Percentiles rank a stretch among this genome's conserved stretches.
Evolutionary conservation across 345 rosid species (phyloP).

Genomic region (Citrus inodora): DNA sequence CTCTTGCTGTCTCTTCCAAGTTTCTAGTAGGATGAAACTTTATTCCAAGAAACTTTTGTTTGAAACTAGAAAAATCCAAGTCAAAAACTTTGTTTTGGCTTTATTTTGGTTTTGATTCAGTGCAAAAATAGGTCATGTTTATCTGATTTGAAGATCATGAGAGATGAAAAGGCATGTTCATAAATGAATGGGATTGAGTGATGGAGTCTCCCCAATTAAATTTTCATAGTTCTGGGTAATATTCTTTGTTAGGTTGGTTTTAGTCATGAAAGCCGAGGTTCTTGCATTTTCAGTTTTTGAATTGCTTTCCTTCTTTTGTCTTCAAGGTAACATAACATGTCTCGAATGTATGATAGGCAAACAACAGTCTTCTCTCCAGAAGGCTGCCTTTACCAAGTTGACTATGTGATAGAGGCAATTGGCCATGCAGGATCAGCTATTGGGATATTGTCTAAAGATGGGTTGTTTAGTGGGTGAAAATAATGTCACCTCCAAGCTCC

Average conservation of each 20-base stretch:
- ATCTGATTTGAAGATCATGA: background rate
- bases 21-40: background rate
- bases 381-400: constrained; percentile 96
- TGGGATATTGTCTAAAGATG: constrained; percentile 84
- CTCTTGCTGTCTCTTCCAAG: background rate
- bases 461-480: constrained; percentile 95
- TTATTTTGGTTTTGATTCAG: background rate
- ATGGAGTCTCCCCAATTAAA: background rate
- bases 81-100: background rate
- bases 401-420: constrained; percentile 95
- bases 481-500: constrained; percentile 93
- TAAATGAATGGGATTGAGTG: background rate
- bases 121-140: background rate
- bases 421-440: constrained; percentile 94
- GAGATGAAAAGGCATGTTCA: background rate
- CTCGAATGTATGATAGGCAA: constrained; percentile 95
- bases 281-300: background rate
- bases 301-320: no score
- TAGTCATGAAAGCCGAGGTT: no score
- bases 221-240: background rate
- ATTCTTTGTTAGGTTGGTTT: background rate
- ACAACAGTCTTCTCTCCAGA: constrained; percentile 97
- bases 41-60: no score
- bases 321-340: constrained; percentile 35
- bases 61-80: no score